Evolutionary conservation across 352 stramenopile species (phyloP), one percentile per base, ranked within the genome.

Genomic region (Pelagophyceae sp.): DNA sequence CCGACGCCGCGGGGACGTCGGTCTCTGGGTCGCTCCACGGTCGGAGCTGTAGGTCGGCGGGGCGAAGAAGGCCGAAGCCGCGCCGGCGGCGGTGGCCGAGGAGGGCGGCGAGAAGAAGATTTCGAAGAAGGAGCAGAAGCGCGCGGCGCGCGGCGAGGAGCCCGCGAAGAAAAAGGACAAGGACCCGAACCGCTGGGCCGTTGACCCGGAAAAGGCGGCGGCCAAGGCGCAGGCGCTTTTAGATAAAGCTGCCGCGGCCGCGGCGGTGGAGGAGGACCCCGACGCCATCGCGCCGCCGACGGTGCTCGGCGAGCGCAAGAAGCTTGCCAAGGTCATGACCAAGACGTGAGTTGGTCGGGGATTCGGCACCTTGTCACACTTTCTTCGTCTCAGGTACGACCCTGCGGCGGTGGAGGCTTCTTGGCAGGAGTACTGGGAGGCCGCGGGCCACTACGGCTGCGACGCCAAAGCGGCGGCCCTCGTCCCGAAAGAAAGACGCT

Each of bases 371-470:
- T n/a, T n/a, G n/a, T n/a, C n/a, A n/a, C n/a, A n/a, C n/a, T n/a
- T n/a, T n/a, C n/a, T n/a, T n/a, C n/a, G n/a, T n/a, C n/a, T n/a
- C n/a, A n/a, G n/a, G n/a, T 99, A 99, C 85, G 90, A 98, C 81
- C 97, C 97, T 3, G 80, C 90, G 25, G 95, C 94, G 23, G 96
- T 99, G 11, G 97, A 99, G 86, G 88, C 93, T 27, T 92, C 94
- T 35, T 99, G 97, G 97, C 94, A 99, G 85, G 93, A 96, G 80
- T 99, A 95, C 94, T 99, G 96, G 97, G 94, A 99, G 82, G 86
- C 87, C 32, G 86, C 83, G 40, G 94, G 94, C 63, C 99, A 94
- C 88, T 99, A 98, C 86, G 91, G 87, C 71, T 96, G 94, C 83
- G 89, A 96, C 79, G 88, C 95, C 37, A 84, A 92, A 25, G 87